These are phyloP conservation scores for Coemansia guatemalensis DNA, from an alignment of 192 early-diverging fungal species.

Conservation along the genomic window DNA sequence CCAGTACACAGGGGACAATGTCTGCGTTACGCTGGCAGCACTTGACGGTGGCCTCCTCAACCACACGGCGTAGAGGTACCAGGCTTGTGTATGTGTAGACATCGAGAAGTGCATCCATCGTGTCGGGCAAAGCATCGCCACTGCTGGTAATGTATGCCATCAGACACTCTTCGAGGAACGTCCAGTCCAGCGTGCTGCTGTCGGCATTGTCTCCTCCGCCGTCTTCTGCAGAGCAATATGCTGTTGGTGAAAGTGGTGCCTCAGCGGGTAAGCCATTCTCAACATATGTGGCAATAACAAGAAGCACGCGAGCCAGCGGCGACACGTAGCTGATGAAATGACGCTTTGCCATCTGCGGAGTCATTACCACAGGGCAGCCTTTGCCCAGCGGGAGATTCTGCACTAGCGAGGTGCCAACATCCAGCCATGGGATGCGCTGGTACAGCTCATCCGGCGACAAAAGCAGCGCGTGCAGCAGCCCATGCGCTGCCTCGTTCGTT, in stretches of 20 bases:
- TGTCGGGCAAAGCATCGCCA: slow-evolving; percentile 10
- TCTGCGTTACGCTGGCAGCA: slow-evolving; percentile 17
- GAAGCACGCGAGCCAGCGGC: slow-evolving; percentile 41
- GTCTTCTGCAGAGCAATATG: not conserved
- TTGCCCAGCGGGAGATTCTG: slow-evolving; percentile 30
- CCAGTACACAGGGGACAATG: slow-evolving; percentile 6
- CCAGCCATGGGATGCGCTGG: slow-evolving; percentile 37
- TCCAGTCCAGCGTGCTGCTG: slow-evolving; percentile 29
- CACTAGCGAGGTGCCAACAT: slow-evolving; percentile 31
- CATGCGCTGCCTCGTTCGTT: slow-evolving; percentile 12
- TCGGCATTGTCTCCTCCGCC: slow-evolving; percentile 2
- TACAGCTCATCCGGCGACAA: slow-evolving; percentile 28
- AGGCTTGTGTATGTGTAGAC: slow-evolving; percentile 39
- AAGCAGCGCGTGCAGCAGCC: slow-evolving; percentile 24
- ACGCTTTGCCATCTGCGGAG: slow-evolving; percentile 19
- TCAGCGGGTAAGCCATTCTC: slow-evolving; percentile 2
- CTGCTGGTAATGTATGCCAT: slow-evolving; percentile 19
- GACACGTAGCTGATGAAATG: slow-evolving; percentile 44
- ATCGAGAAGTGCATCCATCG: slow-evolving; percentile 43
- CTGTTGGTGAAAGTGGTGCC: not conserved
- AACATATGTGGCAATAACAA: slow-evolving; percentile 26
- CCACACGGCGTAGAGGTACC: slow-evolving; percentile 25
- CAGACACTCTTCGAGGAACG: slow-evolving; percentile 32
- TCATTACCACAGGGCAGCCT: slow-evolving; percentile 38
- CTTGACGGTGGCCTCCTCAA: slow-evolving; percentile 21